Conservation (phyloP, 257 asterid species). For the Solanum lycopersicoides region DNA sequence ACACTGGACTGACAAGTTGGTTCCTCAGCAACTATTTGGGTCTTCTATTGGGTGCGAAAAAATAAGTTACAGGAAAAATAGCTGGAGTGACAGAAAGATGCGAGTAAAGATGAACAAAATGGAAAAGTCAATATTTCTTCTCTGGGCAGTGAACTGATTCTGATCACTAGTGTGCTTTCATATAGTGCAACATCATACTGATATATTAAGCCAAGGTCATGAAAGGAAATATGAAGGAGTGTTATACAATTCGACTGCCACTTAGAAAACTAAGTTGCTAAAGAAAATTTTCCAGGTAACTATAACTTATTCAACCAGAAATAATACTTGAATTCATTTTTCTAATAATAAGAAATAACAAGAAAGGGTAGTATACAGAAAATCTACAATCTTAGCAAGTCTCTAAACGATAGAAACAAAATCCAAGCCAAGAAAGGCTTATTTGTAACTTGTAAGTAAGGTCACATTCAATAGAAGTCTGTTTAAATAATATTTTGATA, state of each 20-base stretch:
- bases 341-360: not conserved
- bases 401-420: not conserved
- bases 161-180: not conserved
- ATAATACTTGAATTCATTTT: not conserved
- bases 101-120: not conserved
- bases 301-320: not conserved
- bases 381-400: not conserved
- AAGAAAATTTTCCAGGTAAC: not conserved
- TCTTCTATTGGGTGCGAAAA: not conserved
- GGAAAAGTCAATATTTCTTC: not conserved
- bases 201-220: not conserved
- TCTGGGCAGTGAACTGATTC: not conserved
- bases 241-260: not conserved
- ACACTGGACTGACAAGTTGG: not conserved
- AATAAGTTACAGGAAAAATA: not conserved
- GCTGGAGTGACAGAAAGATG: not conserved
- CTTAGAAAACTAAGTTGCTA: not conserved
- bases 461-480: not conserved
- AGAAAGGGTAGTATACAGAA: not conserved
- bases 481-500: not conserved
- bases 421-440: not conserved
- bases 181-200: not conserved
- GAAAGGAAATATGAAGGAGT: not conserved
- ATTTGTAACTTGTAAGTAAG: not conserved
- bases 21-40: not conserved